A percentile compares a stretch with the other conserved stretches of the same genome.
Conservation (phyloP, 352 stramenopile genomes). For the Pilasporangium apinafurcum region DNA sequence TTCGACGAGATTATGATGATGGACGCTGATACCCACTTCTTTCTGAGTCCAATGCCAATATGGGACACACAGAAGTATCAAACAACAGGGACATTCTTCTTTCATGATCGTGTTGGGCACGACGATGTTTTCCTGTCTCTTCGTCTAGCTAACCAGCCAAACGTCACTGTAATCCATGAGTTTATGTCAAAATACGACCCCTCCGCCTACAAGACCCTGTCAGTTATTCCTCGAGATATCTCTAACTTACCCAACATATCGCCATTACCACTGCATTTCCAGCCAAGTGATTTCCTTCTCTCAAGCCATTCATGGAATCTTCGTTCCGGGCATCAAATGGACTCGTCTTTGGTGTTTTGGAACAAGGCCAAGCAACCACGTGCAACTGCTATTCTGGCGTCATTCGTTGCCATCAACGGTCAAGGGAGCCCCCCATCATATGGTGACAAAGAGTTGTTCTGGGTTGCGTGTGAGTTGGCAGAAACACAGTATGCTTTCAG, state of each 20-base stretch:
- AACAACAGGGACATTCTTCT: conserved; percentile 50
- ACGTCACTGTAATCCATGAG: conserved; percentile 29
- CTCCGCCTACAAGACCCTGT: conserved; percentile 24
- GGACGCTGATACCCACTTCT: conserved; percentile 64
- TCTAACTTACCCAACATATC: too few species aligned
- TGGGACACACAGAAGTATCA: conserved; percentile 48
- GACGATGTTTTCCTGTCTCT: conserved; percentile 35
- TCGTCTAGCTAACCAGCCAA: conserved; percentile 9
- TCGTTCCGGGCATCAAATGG: conserved; percentile 56
- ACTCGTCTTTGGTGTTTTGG: conserved; percentile 77
- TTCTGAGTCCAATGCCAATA: conserved; percentile 47
- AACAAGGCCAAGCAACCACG: conserved; percentile 58
- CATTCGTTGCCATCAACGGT: conserved; percentile 40
- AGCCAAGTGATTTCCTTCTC: conserved; percentile 49
- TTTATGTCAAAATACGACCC: conserved; percentile 53
- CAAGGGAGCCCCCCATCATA: conserved; percentile 38
- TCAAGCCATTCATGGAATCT: conserved; percentile 62
- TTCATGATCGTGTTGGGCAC: conserved; percentile 41
- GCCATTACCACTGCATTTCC: conserved; percentile 19
- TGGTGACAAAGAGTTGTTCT: conserved; percentile 79
- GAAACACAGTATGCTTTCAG: conserved; percentile 69
- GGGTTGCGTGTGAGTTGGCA: conserved; percentile 55
- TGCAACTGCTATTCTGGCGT: conserved; percentile 53
- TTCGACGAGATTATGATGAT: conserved; percentile 74
- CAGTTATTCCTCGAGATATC: conserved; percentile 22